These are phyloP conservation scores for Globisporangium camurandrum DNA, from an alignment of 352 stramenopile genomes.

Conservation along the genomic window DNA sequence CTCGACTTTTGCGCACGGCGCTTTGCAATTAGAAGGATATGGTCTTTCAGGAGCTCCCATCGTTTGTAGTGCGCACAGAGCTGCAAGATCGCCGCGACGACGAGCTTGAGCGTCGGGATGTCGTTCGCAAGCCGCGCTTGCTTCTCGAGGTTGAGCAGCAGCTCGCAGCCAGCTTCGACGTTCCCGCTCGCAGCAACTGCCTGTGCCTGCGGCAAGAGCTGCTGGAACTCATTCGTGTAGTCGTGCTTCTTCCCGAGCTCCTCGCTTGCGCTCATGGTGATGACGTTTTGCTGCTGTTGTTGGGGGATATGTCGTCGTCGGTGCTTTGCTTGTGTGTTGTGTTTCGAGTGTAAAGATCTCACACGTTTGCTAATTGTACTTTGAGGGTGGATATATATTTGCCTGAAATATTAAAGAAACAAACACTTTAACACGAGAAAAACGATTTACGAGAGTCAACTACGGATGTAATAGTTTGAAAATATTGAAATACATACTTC, in stretches of 20 bases:
- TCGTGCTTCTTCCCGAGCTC: constrained; percentile 82
- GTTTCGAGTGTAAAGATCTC: too few species aligned
- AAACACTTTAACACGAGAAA: too few species aligned
- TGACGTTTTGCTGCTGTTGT: constrained; percentile 1
- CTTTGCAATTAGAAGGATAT: constrained; percentile 84
- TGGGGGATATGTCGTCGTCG: too few species aligned
- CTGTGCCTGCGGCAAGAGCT: constrained; percentile 59
- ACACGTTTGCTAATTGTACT: too few species aligned
- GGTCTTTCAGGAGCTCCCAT: constrained; percentile 86
- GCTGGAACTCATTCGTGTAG: constrained; percentile 51
- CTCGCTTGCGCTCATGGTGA: constrained; percentile 43
- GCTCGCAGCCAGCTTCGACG: constrained; percentile 72
- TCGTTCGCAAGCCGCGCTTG: constrained; percentile 74
- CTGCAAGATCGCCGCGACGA: constrained; percentile 63
- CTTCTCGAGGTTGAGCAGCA: constrained; percentile 84
- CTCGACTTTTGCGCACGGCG: constrained; percentile 84
- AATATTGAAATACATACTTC: too few species aligned
- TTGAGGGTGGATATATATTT: too few species aligned
- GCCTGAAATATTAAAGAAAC: too few species aligned
- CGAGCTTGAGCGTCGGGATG: constrained; percentile 78
- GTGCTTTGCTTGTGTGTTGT: too few species aligned
- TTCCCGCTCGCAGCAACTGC: constrained; percentile 59
- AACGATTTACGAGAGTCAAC: too few species aligned
- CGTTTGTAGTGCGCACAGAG: constrained; percentile 82
- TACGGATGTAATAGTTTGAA: too few species aligned